Conservation (phyloP, 2,329 filamentous ascomycete species). For the Curvularia hawaiiensis region DNA sequence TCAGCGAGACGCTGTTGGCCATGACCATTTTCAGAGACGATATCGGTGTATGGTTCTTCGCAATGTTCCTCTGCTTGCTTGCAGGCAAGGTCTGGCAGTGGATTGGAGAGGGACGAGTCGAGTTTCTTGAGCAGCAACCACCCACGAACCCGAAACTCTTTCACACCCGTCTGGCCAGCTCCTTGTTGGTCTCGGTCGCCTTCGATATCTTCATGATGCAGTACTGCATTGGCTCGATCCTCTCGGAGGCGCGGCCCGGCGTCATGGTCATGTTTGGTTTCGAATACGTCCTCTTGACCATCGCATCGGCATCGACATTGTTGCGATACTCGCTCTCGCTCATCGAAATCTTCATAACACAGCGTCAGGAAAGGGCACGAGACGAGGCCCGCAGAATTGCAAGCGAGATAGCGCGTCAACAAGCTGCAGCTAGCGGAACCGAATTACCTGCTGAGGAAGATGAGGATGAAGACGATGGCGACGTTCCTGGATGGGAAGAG, state of each 20-base stretch:
- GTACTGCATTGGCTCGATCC: constrained; percentile 81
- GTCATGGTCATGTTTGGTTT: constrained; percentile 99
- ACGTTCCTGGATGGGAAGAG: constrained; percentile 94
- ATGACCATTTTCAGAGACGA: constrained; percentile 99
- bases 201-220: constrained; percentile 82
- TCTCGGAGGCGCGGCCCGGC: constrained; percentile 86
- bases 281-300: constrained; percentile 86
- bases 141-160: constrained; percentile 87
- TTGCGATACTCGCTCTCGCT: constrained; percentile 80
- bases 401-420: constrained; percentile 72
- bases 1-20: constrained; percentile 93
- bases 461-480: constrained; percentile 88
- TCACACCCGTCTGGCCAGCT: constrained; percentile 79
- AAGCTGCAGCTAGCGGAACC: constrained; percentile 47
- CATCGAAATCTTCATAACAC: constrained; percentile 75
- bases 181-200: constrained; percentile 75
- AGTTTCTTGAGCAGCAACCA: constrained; percentile 93
- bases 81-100: constrained; percentile 98
- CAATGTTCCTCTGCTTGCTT: constrained; percentile 93
- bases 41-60: constrained; percentile 89
- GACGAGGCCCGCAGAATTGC: constrained; percentile 47
- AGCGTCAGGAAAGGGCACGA: constrained; percentile 72
- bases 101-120: constrained; percentile 94
- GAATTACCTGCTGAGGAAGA: constrained; percentile 54
- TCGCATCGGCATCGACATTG: constrained; percentile 79